Evolutionary conservation across 371 early-diverging fungal species (phyloP), one percentile per base, ranked within the genome.

Genomic region (Lichtheimia ramosa): DNA sequence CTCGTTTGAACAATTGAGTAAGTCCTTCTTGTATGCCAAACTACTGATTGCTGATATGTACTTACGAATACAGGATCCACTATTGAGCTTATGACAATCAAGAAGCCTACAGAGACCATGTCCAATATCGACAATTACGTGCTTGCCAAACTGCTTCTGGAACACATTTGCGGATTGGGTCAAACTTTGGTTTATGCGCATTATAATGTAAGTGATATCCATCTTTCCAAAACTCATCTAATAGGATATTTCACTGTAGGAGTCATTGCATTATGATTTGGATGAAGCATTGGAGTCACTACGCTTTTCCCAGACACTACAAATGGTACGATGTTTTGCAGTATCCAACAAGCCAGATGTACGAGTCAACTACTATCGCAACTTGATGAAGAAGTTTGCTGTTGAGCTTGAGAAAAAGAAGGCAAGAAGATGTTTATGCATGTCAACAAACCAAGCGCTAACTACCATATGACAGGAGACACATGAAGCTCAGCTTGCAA

Each of bases 1-100:
- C 21, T 64, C 65, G n/a, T 64, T 64, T 60, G 28, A 14, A 12
- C 55, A 46, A 13, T 54, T 64, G 14, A 48, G 65, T 62, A 56
- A 55, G 43, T 10, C 15, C 41, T 24, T 34, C 14, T 24, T 18
- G 12, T n/a, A 8, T 28, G 6, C 7, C 3, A 34, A 34, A 10
- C n/a, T 2, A 34, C 8, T 6, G 34, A 34, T 34, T 6, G 34
- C 34, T 34, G 2, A 34, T 8, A 2, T 2, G 28, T 8, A 34
- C 2, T 2, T n/a, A n/a, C n/a, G n/a, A 34, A 34, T 34, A 10
- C 34, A 34, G 34, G 34, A 34, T 34, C 21, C 43, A 21, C 18
- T 42, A 53, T 43, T 18, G 23, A 27, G 18, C 10, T 16, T 16
- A 10, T 34, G 34, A 34, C 34, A 34, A 34, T 10, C 34, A 34